phyloP scores from a whole-genome alignment of 2,329 filamentous ascomycete species.

The Scleromitrula shiraiana region DNA sequence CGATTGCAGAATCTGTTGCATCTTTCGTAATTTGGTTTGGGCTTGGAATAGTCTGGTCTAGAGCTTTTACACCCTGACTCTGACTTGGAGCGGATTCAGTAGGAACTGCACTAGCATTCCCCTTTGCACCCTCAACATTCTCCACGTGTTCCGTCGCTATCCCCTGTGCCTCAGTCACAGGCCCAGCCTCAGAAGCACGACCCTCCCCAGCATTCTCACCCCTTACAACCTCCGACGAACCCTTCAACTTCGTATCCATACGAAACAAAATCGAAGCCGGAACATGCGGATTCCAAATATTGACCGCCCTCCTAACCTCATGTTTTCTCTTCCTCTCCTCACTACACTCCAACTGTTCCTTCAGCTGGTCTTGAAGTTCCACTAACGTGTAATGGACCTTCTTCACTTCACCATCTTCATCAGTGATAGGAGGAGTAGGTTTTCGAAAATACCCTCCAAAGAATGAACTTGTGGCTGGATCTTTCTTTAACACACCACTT shows the following conservation, averaged over 20 bases:
- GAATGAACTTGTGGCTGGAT: too few relatives aligned
- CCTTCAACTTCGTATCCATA: not conserved
- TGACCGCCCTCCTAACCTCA: not conserved
- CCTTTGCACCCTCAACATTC: too few relatives aligned
- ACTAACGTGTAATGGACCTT: not conserved
- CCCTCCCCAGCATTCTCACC: not conserved
- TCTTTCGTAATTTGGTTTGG: too few relatives aligned
- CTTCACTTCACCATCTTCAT: not conserved
- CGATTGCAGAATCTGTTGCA: too few relatives aligned
- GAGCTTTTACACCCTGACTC: too few relatives aligned
- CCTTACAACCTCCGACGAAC: too few relatives aligned
- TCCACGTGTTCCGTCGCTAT: too few relatives aligned
- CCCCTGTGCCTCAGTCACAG: too few relatives aligned
- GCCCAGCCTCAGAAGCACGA: too few relatives aligned
- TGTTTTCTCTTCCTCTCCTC: conserved; percentile 4
- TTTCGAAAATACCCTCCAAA: not conserved
- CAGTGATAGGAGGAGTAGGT: not conserved
- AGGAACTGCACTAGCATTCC: too few relatives aligned
- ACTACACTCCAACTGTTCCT: not conserved
- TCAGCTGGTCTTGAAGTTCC: conserved; percentile 1
- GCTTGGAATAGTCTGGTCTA: too few relatives aligned
- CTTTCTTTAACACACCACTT: not conserved
- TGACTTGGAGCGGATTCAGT: too few relatives aligned
- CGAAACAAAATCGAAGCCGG: not conserved
- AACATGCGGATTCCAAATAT: conserved; percentile 5